Base-by-base conservation (phyloP, 208 protist genomes). In the Trypanosoma conorhini region DNA sequence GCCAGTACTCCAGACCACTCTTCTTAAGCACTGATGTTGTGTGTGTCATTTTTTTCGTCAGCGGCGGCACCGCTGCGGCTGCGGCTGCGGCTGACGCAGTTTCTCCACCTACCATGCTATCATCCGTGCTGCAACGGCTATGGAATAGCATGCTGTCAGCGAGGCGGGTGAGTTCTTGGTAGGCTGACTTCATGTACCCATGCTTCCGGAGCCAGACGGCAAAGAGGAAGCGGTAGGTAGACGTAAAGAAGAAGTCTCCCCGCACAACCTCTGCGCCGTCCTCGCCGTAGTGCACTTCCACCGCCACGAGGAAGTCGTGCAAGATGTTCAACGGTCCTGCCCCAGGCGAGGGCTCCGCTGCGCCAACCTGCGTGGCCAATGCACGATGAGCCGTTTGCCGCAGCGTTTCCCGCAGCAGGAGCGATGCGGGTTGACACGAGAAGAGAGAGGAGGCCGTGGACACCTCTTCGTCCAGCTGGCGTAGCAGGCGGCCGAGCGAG, bases 131-230 rank as follows among this genome's bases (percentile, higher is more conserved):
- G 40, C 28, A 46, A 31, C 62, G 54, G 24, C 75, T 70, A 50
- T 67, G 22, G 52, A 74, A 74, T 5, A 77, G 22, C 40, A 91
- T 79, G 28, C 35, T 62, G 3, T 76, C 66, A 24, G 59, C 65
- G 21, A 92, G 24, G 5, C 55, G 71, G 1, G 76, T 83, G 26
- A 92, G 81, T n/a, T 79, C 52, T 21, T 88, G 70, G 60, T 88
- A 92, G 0, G 90, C 90, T 5, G 83, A 80, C 13, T 82, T 67
- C 7, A 86, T 77, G 70, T 76, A 91, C 4, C 90, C 90, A 40
- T 81, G 42, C 24, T 58, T 51, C 19, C 76, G 61, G 21, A 89
- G 74, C 42, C 67, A 78, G 55, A 81, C 78, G 63, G 73, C 77
- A 26, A 70, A 76, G 26, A 89, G 70, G 62, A 88, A 91, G 17